Evolutionary conservation across 2,329 filamentous ascomycete genomes (phyloP), one percentile per base, ranked within the genome.

Genomic region (Fusarium denticulatum): DNA sequence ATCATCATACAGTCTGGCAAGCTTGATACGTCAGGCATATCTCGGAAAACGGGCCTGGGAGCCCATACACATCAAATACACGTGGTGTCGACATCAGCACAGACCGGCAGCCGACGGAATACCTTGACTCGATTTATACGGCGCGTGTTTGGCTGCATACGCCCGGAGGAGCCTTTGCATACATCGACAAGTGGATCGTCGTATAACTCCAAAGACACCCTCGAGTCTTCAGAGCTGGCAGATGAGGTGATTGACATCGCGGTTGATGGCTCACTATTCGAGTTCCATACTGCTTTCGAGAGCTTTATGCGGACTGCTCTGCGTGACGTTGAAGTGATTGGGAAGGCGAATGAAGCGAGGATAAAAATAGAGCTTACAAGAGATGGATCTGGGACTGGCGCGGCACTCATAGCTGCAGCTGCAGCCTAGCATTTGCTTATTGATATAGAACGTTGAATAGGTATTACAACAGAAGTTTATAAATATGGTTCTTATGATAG

Each of bases 331-430:
- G 12, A 37, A 8, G 30, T 22, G 16, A 28, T 67, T 12, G 64
- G 65, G 22, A 18, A 4, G 4, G 7, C 3, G 0, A 36, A 67
- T 6, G 65, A 67, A 16, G 20, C 10, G 3, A 61, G 63, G 12
- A 47, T 67, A 36, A 67, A 32, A 16, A 67, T 67, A 43, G 65
- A 67, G 28, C 65, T 67, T n/a, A 67, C 65, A 1, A 55, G 58
- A 16, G 65, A 67, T 1, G 65, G 65, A 0, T 67, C 65, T 1
- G 63, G 65, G 5, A 67, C 63, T 10, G 65, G 63, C 10, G 65
- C 63, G 24, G 63, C 65, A 12, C 36, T 67, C 1, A 67, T 67
- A 16, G 65, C 65, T 12, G 63, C 65, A 6, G 55, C 59, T n/a
- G 39, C 39, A n/a, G 24, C 50, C 1, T 39, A 26, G 6, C 24